Base-by-base conservation (phyloP, 2,329 filamentous ascomycete genomes). In the Cadophora sp. region DNA sequence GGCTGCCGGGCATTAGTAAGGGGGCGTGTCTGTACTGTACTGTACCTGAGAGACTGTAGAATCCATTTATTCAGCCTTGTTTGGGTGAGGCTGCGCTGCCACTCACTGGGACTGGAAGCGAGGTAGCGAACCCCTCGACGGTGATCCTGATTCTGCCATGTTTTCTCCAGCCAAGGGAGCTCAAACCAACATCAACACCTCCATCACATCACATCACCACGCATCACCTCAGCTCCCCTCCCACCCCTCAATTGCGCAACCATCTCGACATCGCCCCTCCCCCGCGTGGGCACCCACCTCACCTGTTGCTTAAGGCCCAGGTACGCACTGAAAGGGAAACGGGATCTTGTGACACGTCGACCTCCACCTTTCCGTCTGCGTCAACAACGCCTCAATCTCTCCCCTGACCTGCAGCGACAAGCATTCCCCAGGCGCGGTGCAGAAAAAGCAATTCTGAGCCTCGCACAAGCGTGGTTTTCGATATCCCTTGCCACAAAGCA, bases 371-470 rank as follows among this genome's bases (percentile, higher is more conserved):
- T 22, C 30, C 24, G 22, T 50, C n/a, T 20, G 6, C 48, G 7
- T 30, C 6, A 6, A 24, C 41, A 41, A 48, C 50, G 41, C 58
- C 64, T 43, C 50, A 30, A 47, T 59, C 8, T 30, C 45, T 48
- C 56, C 56, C 62, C 43, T n/a, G 30, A 39, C 33, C 59, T 69
- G 65, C 68, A 66, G 33, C 68, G 39, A 66, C 65, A 63, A 65
- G 61, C 68, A 65, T 61, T 56, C 50, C 56, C 59, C 62, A 67
- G 67, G 63, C 64, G 33, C 60, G 64, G 39, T 64, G 51, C 58
- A 58, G 58, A 62, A 60, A 53, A 62, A 60, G 36, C 33, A 51
- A 56, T 36, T 50, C 65, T 64, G 65, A 48, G 67, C 67, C 65
- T 61, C 62, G 58, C 45, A 39, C 58, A 30, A 65, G 59, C 63